Percentiles rank a stretch among this genome's conserved stretches.
These are phyloP conservation scores for Yamadazyma atlantica DNA, from an alignment of 1,139 yeast species.

Conservation along the genomic window DNA sequence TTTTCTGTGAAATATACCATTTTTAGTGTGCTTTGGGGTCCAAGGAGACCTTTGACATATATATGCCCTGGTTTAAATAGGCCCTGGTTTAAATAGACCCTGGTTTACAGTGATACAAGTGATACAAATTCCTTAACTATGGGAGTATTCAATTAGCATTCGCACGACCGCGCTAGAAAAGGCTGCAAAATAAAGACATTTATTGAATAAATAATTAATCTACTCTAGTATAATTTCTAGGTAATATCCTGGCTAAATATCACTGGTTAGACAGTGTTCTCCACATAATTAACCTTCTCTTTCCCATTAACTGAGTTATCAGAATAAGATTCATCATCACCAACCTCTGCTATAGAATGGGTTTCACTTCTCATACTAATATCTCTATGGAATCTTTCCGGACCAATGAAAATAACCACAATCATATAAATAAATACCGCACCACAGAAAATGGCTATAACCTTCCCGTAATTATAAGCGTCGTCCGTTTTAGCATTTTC, in stretches of 20 bases:
- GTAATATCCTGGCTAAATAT: too few relatives aligned
- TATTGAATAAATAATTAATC: too few relatives aligned
- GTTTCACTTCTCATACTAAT: constrained; percentile 15
- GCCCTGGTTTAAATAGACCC: too few relatives aligned
- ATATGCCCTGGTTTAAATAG: too few relatives aligned
- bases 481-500: constrained; percentile 18
- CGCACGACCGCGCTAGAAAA: too few relatives aligned
- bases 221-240: neutral
- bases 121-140: too few relatives aligned
- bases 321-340: constrained; percentile 7
- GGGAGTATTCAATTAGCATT: too few relatives aligned
- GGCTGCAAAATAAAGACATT: neutral
- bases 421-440: constrained; percentile 34
- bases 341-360: constrained; percentile 6
- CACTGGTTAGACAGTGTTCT: constrained; percentile 1
- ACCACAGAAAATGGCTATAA: constrained; percentile 40
- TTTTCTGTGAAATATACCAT: too few relatives aligned
- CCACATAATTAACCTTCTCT: constrained; percentile 5
- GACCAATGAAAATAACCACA: constrained; percentile 29
- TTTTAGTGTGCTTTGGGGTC: too few relatives aligned
- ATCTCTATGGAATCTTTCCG: constrained; percentile 30
- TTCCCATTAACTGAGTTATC: constrained; percentile 2
- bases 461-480: constrained; percentile 34
- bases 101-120: too few relatives aligned
- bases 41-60: too few relatives aligned